Conservation (phyloP, 176 grass and related monocot species). For the Eragrostis nindensis region DNA sequence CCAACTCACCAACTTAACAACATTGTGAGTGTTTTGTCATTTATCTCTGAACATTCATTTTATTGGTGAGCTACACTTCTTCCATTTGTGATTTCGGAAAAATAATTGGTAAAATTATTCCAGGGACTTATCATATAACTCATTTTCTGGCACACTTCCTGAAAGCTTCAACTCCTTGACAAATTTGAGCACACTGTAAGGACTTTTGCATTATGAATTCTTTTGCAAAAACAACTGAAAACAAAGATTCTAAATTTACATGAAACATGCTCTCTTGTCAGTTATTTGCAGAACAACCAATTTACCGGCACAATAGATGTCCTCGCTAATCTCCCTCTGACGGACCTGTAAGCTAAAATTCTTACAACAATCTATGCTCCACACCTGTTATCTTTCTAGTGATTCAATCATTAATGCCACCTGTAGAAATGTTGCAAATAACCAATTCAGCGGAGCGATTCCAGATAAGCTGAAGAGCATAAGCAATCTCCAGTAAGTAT, state of each 20-base stretch:
- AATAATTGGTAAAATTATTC: conserved; percentile 28
- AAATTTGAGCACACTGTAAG: conserved; percentile 79
- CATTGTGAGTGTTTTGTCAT: conserved; percentile 63
- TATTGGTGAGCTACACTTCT: background rate
- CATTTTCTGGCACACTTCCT: conserved; percentile 65
- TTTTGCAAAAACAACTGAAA: background rate
- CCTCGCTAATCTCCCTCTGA: conserved; percentile 71
- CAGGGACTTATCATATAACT: conserved; percentile 84
- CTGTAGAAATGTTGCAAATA: conserved; percentile 80
- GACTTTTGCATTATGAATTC: background rate
- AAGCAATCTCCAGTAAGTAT: conserved; percentile 74
- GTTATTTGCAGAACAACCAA: conserved; percentile 87
- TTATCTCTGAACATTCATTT: conserved; percentile 30
- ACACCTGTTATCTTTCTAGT: conserved; percentile 1
- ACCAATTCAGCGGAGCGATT: conserved; percentile 77
- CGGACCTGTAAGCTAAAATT: conserved; percentile 74
- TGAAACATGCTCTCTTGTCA: conserved; percentile 27
- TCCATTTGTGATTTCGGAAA: background rate
- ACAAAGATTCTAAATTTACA: background rate
- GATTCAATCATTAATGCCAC: conserved; percentile 15
- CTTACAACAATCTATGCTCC: background rate
- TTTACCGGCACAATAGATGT: conserved; percentile 74
- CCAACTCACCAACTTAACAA: conserved; percentile 70
- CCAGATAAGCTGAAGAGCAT: conserved; percentile 74
- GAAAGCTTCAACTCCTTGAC: conserved; percentile 70